phyloP scores from a whole-genome alignment of 768 basidiomycete genomes.

The Inosperma sp. region DNA sequence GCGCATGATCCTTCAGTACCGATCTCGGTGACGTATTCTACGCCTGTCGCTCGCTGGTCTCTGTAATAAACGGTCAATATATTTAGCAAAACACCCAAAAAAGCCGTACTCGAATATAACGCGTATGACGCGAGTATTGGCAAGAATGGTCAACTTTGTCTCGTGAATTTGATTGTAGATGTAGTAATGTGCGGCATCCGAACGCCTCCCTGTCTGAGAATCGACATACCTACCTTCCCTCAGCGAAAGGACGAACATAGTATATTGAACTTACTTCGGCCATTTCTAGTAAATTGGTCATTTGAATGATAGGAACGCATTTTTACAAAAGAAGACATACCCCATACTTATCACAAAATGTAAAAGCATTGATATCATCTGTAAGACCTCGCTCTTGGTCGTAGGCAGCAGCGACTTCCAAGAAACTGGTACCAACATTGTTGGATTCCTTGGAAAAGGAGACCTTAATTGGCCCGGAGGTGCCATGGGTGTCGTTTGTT shows the following conservation, averaged over 20 bases:
- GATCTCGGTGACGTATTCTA: too few relatives aligned
- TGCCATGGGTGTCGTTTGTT: slow-evolving; percentile 41
- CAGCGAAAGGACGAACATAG: too few relatives aligned
- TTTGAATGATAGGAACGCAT: not conserved
- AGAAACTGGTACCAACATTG: slow-evolving; percentile 35
- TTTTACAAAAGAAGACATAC: slow-evolving; percentile 28
- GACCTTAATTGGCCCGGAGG: slow-evolving; percentile 47
- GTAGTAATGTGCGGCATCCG: slow-evolving; percentile 51
- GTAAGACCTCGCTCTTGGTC: slow-evolving; percentile 43
- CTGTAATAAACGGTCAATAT: too few relatives aligned
- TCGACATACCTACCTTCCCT: slow-evolving; percentile 51
- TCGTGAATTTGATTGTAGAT: slow-evolving; percentile 45
- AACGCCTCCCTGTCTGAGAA: slow-evolving; percentile 46
- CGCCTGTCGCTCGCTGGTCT: too few relatives aligned
- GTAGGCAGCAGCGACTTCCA: slow-evolving; percentile 29
- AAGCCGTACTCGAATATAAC: slow-evolving; percentile 45
- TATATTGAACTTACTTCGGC: too few relatives aligned
- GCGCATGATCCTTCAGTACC: too few relatives aligned
- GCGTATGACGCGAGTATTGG: slow-evolving; percentile 41
- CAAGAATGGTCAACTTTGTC: slow-evolving; percentile 38
- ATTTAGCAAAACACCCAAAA: not conserved
- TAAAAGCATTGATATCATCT: slow-evolving; percentile 49
- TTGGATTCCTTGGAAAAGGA: slow-evolving; percentile 39
- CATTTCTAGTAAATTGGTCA: slow-evolving; percentile 37
- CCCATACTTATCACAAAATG: slow-evolving; percentile 39